phyloP scores from a whole-genome alignment of 768 basidiomycete species.

The Ramaria sp. region DNA sequence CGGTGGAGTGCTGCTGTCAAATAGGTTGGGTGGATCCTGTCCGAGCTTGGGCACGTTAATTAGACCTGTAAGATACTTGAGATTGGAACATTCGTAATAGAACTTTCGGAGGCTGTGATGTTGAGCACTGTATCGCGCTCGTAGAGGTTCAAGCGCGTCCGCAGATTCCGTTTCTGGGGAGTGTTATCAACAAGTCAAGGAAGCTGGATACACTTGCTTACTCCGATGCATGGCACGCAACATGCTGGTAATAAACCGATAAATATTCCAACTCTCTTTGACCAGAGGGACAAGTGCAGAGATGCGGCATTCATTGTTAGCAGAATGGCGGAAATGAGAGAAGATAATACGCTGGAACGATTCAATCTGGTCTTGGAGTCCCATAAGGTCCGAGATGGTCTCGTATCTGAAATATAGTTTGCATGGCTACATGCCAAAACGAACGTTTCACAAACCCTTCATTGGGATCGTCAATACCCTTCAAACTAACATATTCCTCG shows the following conservation, averaged over 20 bases:
- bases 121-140: constrained; percentile 79
- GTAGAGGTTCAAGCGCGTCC: constrained; percentile 83
- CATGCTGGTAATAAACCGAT: constrained; percentile 98
- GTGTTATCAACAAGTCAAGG: constrained; percentile 3
- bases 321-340: constrained; percentile 81
- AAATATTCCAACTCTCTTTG: constrained; percentile 99
- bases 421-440: constrained; percentile 5
- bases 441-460: constrained; percentile 63
- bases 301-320: constrained; percentile 96
- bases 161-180: constrained; percentile 71
- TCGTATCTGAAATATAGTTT: constrained; percentile 58
- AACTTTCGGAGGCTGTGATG: constrained; percentile 92
- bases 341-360: constrained; percentile 98
- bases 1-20: constrained; percentile 54
- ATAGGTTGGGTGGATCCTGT: constrained; percentile 64
- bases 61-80: constrained; percentile 93
- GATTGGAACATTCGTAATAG: constrained; percentile 98
- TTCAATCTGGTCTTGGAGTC: constrained; percentile 96
- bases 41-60: constrained; percentile 98
- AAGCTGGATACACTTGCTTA: constrained; percentile 26
- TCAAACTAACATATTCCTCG: constrained; percentile 94
- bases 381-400: constrained; percentile 96
- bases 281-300: constrained; percentile 92
- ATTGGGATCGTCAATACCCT: constrained; percentile 97
- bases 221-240: constrained; percentile 92